These are phyloP conservation scores for Lippia alba DNA, from an alignment of 305 asterid species.

Conservation along the genomic window DNA sequence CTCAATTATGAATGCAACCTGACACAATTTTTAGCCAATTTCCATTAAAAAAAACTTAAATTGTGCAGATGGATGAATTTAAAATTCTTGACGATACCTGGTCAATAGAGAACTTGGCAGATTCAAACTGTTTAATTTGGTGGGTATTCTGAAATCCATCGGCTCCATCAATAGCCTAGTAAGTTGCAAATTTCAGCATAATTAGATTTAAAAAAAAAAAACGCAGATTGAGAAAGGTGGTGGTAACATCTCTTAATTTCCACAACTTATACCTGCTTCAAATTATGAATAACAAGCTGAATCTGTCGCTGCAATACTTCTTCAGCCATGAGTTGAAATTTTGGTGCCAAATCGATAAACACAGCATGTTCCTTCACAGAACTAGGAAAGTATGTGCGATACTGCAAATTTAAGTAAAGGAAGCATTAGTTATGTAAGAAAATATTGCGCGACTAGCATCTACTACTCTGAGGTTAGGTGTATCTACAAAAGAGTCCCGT, in stretches of 20 bases:
- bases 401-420: conserved; percentile 60
- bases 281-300: conserved; percentile 71
- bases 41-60: conserved; percentile 33
- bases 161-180: conserved; percentile 90
- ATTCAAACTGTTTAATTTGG: conserved; percentile 75
- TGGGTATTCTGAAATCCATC: conserved; percentile 92
- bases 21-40: conserved; percentile 35
- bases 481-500: too few relatives aligned
- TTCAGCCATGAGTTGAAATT: conserved; percentile 81
- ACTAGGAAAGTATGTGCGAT: conserved; percentile 84
- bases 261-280: conserved; percentile 61
- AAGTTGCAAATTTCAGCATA: conserved; percentile 31
- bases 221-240: conserved; percentile 18
- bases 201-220: conserved; percentile 18
- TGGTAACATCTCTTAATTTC: conserved; percentile 16
- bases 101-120: conserved; percentile 89
- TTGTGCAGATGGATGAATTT: conserved; percentile 8
- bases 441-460: too few relatives aligned
- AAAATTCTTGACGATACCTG: conserved; percentile 55
- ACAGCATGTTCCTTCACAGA: conserved; percentile 74
- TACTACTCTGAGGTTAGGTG: too few relatives aligned
- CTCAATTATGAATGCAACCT: conserved; percentile 94
- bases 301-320: conserved; percentile 79
- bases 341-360: conserved; percentile 92
- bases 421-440: conserved; percentile 20